Conservation (phyloP, 352 stramenopile genomes). For the Pythium plurisporium region DNA sequence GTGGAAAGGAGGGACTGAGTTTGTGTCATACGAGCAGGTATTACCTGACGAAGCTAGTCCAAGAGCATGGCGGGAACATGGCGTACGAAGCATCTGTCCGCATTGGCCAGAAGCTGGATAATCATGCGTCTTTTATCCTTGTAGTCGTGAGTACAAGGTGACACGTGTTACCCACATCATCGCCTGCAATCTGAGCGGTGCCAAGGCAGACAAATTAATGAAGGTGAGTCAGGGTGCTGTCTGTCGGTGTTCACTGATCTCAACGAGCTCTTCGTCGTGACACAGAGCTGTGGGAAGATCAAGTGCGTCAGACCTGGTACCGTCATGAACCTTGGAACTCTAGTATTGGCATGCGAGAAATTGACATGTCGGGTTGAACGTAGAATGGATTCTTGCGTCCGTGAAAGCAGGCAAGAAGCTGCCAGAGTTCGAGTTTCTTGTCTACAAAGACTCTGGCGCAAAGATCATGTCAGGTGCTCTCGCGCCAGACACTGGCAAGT, state of each 20-base stretch:
- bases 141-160: conserved; percentile 18
- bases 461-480: conserved; percentile 3
- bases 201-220: conserved; percentile 67
- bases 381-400: conserved; percentile 78
- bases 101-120: too few species aligned
- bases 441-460: conserved; percentile 54
- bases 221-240: conserved; percentile 38
- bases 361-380: neutral
- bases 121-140: too few species aligned
- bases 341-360: neutral
- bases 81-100: conserved; percentile 31
- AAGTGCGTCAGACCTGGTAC: conserved; percentile 66
- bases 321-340: neutral
- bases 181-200: conserved; percentile 66
- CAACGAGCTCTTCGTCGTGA: neutral
- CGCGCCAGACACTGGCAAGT: too few species aligned
- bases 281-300: conserved; percentile 46
- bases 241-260: neutral
- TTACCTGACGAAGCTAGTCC: conserved; percentile 73
- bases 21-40: conserved; percentile 35
- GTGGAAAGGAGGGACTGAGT: too few species aligned
- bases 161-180: conserved; percentile 80
- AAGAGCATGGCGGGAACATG: conserved; percentile 69
- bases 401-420: conserved; percentile 60
- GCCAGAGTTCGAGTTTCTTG: conserved; percentile 61